Evolutionary conservation across 2,329 filamentous ascomycete genomes (phyloP).

Genomic region (Aspergillus ruber): DNA sequence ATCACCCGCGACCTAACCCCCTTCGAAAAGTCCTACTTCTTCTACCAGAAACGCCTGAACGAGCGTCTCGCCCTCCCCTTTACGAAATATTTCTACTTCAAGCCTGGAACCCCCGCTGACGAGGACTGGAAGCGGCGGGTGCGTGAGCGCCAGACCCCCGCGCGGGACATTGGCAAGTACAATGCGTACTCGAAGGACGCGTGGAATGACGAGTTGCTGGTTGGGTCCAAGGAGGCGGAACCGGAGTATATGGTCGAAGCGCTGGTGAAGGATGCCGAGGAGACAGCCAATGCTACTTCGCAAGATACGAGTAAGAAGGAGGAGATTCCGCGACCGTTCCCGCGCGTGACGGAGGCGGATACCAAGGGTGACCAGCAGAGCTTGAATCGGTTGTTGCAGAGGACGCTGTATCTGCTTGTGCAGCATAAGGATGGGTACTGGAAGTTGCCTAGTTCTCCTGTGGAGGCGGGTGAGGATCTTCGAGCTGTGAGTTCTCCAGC

Average conservation of each 20-base stretch:
- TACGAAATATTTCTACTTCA: slow-evolving; percentile 89
- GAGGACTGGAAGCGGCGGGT: slow-evolving; percentile 88
- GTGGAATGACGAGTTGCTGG: slow-evolving; percentile 87
- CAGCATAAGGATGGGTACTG: slow-evolving; percentile 63
- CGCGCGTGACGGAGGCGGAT: slow-evolving; percentile 73
- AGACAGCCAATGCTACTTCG: slow-evolving; percentile 31
- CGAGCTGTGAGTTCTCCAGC: slow-evolving; percentile 62
- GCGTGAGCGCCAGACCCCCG: slow-evolving; percentile 66
- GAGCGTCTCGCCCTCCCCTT: slow-evolving; percentile 86
- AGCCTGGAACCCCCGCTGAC: slow-evolving; percentile 75
- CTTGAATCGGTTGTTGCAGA: slow-evolving; percentile 70
- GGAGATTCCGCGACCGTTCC: slow-evolving; percentile 62
- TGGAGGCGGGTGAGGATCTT: slow-evolving; percentile 67
- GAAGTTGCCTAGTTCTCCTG: slow-evolving; percentile 70
- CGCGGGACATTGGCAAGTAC: slow-evolving; percentile 81
- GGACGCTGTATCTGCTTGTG: slow-evolving; percentile 83
- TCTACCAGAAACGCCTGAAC: slow-evolving; percentile 95
- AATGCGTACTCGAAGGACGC: slow-evolving; percentile 64
- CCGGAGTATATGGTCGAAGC: slow-evolving; percentile 60
- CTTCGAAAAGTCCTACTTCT: slow-evolving; percentile 89
- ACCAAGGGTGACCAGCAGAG: slow-evolving; percentile 65
- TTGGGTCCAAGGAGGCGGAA: slow-evolving; percentile 63
- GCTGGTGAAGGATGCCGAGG: slow-evolving; percentile 69
- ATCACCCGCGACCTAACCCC: slow-evolving; percentile 76
- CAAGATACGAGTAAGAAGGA: slow-evolving; percentile 49